phyloP scores from a whole-genome alignment of 2,329 filamentous ascomycete species.

The Pseudogymnoascus sp. region DNA sequence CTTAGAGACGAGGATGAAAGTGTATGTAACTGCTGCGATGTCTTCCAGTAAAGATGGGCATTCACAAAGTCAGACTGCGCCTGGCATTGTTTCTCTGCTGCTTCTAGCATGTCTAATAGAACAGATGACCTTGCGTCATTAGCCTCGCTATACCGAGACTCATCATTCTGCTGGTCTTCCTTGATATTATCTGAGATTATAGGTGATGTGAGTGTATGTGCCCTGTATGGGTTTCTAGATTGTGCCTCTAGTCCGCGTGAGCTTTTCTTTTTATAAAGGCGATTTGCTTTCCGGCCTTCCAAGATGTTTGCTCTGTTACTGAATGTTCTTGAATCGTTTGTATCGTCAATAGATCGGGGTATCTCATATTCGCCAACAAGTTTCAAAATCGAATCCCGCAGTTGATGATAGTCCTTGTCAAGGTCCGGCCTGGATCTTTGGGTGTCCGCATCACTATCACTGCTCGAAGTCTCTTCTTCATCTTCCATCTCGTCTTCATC shows the following conservation, averaged over 20 bases:
- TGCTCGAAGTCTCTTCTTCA: constrained; percentile 54
- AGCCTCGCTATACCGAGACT: constrained; percentile 24
- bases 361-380: constrained; percentile 78
- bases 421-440: constrained; percentile 52
- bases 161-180: constrained; percentile 16
- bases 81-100: constrained; percentile 67
- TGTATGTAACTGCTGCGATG: constrained; percentile 62
- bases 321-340: constrained; percentile 52
- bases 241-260: constrained; percentile 38
- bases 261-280: constrained; percentile 49
- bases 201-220: constrained; percentile 5
- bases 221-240: constrained; percentile 51
- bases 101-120: constrained; percentile 64
- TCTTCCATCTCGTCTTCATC: constrained; percentile 58
- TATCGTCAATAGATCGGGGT: constrained; percentile 54
- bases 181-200: constrained; percentile 1
- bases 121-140: constrained; percentile 41
- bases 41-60: constrained; percentile 79
- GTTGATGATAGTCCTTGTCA: constrained; percentile 70
- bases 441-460: constrained; percentile 49
- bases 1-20: constrained; percentile 53
- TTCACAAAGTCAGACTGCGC: constrained; percentile 75
- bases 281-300: constrained; percentile 45
- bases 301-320: constrained; percentile 57
- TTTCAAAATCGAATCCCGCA: constrained; percentile 72